Percentiles rank a stretch among this genome's conserved stretches.
Evolutionary conservation across 805 yeast genomes (phyloP).

Genomic region (Zygoascus ofunaensis): DNA sequence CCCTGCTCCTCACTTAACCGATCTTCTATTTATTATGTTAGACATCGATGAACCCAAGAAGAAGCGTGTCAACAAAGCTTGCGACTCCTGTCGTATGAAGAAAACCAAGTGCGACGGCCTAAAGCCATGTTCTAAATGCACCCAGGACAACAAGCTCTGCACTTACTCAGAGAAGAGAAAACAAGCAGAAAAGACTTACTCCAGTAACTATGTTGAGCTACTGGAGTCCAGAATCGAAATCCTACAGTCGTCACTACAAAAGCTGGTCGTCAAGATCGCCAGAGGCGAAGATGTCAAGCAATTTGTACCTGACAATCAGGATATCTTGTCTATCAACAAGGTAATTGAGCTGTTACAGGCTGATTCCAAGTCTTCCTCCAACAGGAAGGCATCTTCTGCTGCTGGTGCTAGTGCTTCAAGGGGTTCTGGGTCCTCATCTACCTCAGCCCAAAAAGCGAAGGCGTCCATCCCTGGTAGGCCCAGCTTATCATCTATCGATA

Average conservation of each 20-base stretch:
- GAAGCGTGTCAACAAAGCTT: conserved; percentile 35
- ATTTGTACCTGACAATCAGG: conserved; percentile 15
- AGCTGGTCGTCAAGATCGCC: conserved; percentile 19
- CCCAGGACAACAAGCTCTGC: conserved; percentile 47
- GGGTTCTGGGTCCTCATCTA: background rate
- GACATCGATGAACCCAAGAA: conserved; percentile 17
- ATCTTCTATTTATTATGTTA: background rate
- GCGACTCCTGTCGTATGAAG: conserved; percentile 36
- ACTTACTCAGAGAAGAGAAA: conserved; percentile 47
- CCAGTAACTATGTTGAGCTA: conserved; percentile 53
- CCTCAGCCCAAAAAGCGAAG: background rate
- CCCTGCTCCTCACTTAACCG: no score
- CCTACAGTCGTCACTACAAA: conserved; percentile 42
- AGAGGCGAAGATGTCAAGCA: conserved; percentile 15
- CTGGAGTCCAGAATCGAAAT: conserved; percentile 49
- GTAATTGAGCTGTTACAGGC: conserved; percentile 14
- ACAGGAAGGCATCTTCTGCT: no score
- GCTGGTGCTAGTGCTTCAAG: no score
- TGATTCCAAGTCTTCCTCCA: conserved; percentile 1
- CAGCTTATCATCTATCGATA: background rate
- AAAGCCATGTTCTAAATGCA: conserved; percentile 42
- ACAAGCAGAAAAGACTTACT: conserved; percentile 46
- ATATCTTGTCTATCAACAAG: conserved; percentile 16
- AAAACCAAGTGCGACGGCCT: conserved; percentile 36
- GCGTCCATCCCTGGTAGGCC: background rate